phyloP scores from a whole-genome alignment of 1,139 yeast species.

The Hemisphaericaspora subhashii region DNA sequence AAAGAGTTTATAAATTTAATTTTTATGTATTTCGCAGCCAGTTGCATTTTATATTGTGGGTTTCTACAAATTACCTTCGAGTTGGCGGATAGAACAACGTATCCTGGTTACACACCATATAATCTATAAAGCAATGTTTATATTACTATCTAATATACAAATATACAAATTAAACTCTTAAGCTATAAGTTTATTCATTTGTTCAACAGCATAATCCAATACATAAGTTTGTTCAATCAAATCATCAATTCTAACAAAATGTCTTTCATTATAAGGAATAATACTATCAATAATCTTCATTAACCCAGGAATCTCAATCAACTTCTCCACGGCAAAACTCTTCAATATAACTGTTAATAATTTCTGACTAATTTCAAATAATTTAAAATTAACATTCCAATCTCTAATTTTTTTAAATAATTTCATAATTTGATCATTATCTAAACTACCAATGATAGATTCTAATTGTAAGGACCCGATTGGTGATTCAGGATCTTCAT shows the following conservation, averaged over 20 bases:
- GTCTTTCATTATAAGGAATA: constrained; percentile 86
- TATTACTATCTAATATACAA: background rate
- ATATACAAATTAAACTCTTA: constrained; percentile 4
- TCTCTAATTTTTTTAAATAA: constrained; percentile 79
- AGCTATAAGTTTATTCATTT: constrained; percentile 54
- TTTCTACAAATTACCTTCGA: too few relatives aligned
- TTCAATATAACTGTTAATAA: constrained; percentile 64
- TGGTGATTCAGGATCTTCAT: constrained; percentile 47
- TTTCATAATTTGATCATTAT: constrained; percentile 56
- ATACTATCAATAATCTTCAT: constrained; percentile 69
- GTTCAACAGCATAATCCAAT: constrained; percentile 79
- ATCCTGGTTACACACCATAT: too few relatives aligned
- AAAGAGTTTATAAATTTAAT: too few relatives aligned
- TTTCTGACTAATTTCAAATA: constrained; percentile 78
- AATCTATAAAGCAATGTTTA: too few relatives aligned
- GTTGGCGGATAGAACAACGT: too few relatives aligned
- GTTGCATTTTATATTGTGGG: too few relatives aligned
- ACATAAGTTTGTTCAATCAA: constrained; percentile 82
- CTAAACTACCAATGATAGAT: constrained; percentile 56
- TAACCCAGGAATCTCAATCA: constrained; percentile 67
- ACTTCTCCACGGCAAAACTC: constrained; percentile 51
- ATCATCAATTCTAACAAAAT: constrained; percentile 71
- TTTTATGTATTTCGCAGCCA: too few relatives aligned
- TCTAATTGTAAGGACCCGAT: constrained; percentile 69
- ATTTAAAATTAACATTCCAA: constrained; percentile 90